phyloP scores from a whole-genome alignment of 805 yeast species.

The Metschnikowia koreensis region DNA sequence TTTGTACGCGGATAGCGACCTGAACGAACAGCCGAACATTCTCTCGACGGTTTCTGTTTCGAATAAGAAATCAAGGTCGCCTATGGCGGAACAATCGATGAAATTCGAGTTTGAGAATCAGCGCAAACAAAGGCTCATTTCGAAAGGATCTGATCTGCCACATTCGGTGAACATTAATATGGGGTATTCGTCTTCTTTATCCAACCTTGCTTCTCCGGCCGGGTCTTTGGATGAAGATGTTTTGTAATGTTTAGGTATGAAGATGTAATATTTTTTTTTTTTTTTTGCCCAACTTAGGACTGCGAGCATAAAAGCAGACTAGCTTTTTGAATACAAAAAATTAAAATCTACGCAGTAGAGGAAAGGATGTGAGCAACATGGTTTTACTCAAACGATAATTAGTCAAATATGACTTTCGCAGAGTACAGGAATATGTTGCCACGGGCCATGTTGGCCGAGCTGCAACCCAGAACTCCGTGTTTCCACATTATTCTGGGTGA shows the following conservation, averaged over 20 bases:
- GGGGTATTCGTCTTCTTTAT: slow-evolving; percentile 18
- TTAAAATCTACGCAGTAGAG: neutral
- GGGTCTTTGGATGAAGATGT: slow-evolving; percentile 16
- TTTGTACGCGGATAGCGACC: slow-evolving; percentile 10
- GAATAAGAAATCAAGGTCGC: slow-evolving; percentile 18
- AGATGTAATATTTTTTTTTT: neutral
- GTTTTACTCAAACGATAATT: slow-evolving; percentile 98
- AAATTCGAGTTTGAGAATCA: slow-evolving; percentile 18
- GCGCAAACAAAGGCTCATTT: slow-evolving; percentile 19
- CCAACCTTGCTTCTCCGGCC: slow-evolving; percentile 18
- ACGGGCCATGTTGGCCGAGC: slow-evolving; percentile 67
- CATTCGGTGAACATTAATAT: slow-evolving; percentile 17
- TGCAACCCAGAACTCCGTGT: slow-evolving; percentile 36
- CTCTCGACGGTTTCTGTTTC: neutral
- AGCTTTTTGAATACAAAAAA: too few species aligned
- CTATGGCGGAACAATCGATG: slow-evolving; percentile 15
- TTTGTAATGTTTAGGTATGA: neutral
- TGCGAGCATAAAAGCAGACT: too few species aligned
- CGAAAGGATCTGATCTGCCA: slow-evolving; percentile 19
- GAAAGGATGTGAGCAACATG: slow-evolving; percentile 86
- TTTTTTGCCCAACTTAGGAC: too few species aligned
- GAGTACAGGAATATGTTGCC: slow-evolving; percentile 99
- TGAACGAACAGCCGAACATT: neutral
- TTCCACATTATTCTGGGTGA: slow-evolving; percentile 39
- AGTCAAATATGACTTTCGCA: slow-evolving; percentile 86